A percentile compares a stretch with the other conserved stretches of the same genome.
Evolutionary conservation across 257 asterid genomes (phyloP).

Genomic region (Handroanthus guayacan): DNA sequence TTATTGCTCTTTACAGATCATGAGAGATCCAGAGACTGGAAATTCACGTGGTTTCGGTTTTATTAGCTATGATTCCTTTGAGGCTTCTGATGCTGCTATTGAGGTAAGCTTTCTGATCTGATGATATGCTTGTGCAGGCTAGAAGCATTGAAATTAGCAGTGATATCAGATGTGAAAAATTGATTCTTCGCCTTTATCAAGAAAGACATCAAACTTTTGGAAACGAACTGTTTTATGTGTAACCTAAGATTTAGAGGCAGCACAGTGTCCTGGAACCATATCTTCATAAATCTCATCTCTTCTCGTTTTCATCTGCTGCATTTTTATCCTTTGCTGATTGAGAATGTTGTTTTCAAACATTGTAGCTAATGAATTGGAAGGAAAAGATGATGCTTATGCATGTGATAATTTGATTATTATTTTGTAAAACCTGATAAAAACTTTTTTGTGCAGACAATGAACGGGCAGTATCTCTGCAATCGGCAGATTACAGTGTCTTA

Average conservation of each 20-base stretch:
- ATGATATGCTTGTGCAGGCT: slow-evolving; percentile 27
- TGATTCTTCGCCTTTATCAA: slow-evolving; percentile 11
- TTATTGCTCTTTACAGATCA: slow-evolving; percentile 61
- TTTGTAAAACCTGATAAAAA: slow-evolving; percentile 1
- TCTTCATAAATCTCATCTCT: slow-evolving; percentile 5
- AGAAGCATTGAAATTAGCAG: slow-evolving; percentile 7
- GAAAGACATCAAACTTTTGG: slow-evolving; percentile 3
- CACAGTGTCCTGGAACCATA: background rate
- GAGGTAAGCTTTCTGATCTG: slow-evolving; percentile 56
- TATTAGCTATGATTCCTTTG: slow-evolving; percentile 96
- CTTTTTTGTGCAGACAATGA: slow-evolving; percentile 74
- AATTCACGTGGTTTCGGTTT: slow-evolving; percentile 98
- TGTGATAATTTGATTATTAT: background rate
- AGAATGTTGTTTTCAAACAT: slow-evolving; percentile 4
- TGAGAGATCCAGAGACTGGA: slow-evolving; percentile 98
- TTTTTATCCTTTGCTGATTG: background rate
- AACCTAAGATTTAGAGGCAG: background rate
- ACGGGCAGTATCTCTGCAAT: slow-evolving; percentile 94
- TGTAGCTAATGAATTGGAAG: background rate
- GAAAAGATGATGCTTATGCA: slow-evolving; percentile 5
- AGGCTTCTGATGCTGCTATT: slow-evolving; percentile 98
- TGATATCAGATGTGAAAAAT: background rate
- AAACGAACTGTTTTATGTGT: background rate
- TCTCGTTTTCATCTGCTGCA: background rate
- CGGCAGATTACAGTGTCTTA: slow-evolving; percentile 97